Percentiles rank a stretch among this genome's conserved stretches.
These are phyloP conservation scores for Candida sanyiensis DNA, from an alignment of 805 yeast genomes.

Conservation along the genomic window DNA sequence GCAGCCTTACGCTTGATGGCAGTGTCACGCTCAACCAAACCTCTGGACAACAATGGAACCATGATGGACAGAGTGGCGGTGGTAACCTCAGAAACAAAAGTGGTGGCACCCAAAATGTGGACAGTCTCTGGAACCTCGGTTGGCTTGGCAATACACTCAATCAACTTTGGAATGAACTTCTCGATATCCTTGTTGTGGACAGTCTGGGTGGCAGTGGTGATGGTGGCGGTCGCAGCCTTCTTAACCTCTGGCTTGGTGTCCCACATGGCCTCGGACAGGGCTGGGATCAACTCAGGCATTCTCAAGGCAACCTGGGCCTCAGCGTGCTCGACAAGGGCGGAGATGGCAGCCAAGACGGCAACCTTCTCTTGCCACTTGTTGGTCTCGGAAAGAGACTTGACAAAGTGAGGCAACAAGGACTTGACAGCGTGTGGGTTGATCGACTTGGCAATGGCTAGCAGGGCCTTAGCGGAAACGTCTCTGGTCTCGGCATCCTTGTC, in stretches of 20 bases:
- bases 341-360: conserved; percentile 77
- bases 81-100: conserved; percentile 99
- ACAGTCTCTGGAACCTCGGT: conserved; percentile 98
- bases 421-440: conserved; percentile 92
- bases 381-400: conserved; percentile 59
- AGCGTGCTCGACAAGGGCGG: conserved; percentile 88
- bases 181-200: conserved; percentile 99
- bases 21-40: conserved; percentile 99
- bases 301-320: conserved; percentile 94
- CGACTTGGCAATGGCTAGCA: conserved; percentile 70
- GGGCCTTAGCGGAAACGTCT: conserved; percentile 69
- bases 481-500: conserved; percentile 80
- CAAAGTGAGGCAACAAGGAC: conserved; percentile 77
- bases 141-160: conserved; percentile 95
- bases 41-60: conserved; percentile 98
- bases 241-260: conserved; percentile 98
- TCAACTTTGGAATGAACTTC: conserved; percentile 97
- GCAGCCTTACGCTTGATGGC: conserved; percentile 99
- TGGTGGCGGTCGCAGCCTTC: conserved; percentile 92
- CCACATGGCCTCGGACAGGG: conserved; percentile 99
- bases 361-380: conserved; percentile 98
- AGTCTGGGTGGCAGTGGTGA: conserved; percentile 94
- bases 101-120: conserved; percentile 98
- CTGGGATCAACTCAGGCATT: conserved; percentile 99
- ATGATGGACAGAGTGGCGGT: conserved; percentile 98